Base-by-base conservation (phyloP, 148 eudicot species). In the Cornus florida region DNA sequence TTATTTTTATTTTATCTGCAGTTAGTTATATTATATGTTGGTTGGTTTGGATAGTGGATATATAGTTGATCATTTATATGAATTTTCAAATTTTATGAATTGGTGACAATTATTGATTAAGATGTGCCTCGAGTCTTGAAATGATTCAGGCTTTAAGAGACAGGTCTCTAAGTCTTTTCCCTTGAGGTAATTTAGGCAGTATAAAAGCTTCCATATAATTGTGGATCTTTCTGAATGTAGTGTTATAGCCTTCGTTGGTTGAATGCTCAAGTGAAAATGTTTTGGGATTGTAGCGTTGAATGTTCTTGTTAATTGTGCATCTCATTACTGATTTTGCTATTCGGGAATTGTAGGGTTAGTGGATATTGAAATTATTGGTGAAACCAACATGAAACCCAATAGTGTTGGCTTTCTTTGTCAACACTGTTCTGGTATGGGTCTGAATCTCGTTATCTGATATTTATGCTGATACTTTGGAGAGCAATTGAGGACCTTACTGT, bases 381-480 rank as follows among this genome's bases (percentile, higher is more conserved):
- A 81, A 73, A 74, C 84, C 79, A 75, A 74, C 81, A 81, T 81
- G 81, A 75, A 75, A 20, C 57, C 70, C 32, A 69, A 60, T 74
- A 65, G 38, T 79, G 83, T 83, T 91, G 83, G 81, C 86, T 77
- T 78, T 77, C 38, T 84, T 4, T 74, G 48, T 62, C 85, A 69
- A 82, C 81, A 77, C 78, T 77, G 77, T 75, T 71, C 75, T 80
- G 83, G 91, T 86, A 84, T 82, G 84, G 78, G 46, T 81, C 77
- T 83, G n/a, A 69, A 59, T 71, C 70, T 74, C 62, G 19, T 28
- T 68, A 60, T 72, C 41, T 50, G 48, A 70, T 64, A 72, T 60
- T 48, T 53, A 28, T 77, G 66, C 23, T 62, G 66, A 22, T 64
- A 17, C 9, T n/a, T 57, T 73, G 67, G 56, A 57, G 59, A 13